phyloP scores from a whole-genome alignment of 73 alveolate species.

The Paraurostyla sp. region DNA sequence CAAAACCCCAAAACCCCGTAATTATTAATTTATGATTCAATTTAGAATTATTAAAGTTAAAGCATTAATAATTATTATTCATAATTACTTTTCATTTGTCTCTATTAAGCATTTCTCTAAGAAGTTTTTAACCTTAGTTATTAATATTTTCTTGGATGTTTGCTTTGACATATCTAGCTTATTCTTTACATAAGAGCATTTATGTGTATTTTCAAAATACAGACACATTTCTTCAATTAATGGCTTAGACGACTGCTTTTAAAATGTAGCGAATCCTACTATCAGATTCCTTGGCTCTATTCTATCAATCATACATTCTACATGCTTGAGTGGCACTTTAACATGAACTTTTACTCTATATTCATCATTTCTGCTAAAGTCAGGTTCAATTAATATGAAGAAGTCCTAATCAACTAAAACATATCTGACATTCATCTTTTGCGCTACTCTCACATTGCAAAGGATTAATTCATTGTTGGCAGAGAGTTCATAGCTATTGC shows the following conservation, averaged over 20 bases:
- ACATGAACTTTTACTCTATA: constrained; percentile 27
- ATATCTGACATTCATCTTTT: constrained; percentile 55
- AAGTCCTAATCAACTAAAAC: constrained; percentile 65
- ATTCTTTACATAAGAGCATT: constrained; percentile 55
- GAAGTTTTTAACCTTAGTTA: neutral
- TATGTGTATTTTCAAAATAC: constrained; percentile 56
- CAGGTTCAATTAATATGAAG: constrained; percentile 73
- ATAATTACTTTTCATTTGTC: neutral
- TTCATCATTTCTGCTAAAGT: constrained; percentile 21
- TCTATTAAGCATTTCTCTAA: constrained; percentile 34
- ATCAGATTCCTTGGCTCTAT: constrained; percentile 50
- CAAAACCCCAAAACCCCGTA: too few species aligned
- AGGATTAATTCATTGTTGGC: constrained; percentile 56
- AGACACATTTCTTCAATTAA: constrained; percentile 17
- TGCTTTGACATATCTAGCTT: constrained; percentile 10
- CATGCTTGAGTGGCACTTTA: constrained; percentile 33
- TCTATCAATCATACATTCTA: constrained; percentile 47
- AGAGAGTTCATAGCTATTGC: constrained; percentile 46
- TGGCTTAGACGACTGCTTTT: constrained; percentile 9
- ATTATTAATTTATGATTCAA: too few species aligned
- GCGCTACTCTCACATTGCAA: constrained; percentile 50
- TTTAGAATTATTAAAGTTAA: too few species aligned
- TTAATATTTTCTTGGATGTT: neutral
- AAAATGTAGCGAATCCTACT: constrained; percentile 22
- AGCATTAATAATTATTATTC: neutral